These are phyloP conservation scores for Sarcocystis neurona DNA, from an alignment of 169 alveolate species.

Conservation along the genomic window DNA sequence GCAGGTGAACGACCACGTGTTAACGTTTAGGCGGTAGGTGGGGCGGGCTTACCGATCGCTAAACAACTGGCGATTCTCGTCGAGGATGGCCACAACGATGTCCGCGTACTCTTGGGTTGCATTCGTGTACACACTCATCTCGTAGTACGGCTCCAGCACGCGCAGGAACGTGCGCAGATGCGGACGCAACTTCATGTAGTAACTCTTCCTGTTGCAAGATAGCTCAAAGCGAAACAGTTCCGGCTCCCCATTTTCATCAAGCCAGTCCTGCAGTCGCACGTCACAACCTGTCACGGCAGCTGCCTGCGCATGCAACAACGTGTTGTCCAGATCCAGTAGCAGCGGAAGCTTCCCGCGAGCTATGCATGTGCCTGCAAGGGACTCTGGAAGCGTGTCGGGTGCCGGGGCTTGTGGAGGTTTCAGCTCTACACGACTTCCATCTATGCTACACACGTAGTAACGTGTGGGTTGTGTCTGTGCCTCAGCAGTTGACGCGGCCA, in stretches of 20 bases:
- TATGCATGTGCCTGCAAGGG: neutral
- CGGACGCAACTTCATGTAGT: constrained; percentile 89
- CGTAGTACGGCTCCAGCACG: constrained; percentile 85
- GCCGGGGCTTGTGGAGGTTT: neutral
- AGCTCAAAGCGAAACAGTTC: constrained; percentile 86
- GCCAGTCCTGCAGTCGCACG: constrained; percentile 82
- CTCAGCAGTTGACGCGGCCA: too few species aligned
- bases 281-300: constrained; percentile 82
- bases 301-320: constrained; percentile 88
- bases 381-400: neutral
- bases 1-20: too few species aligned
- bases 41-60: constrained; percentile 85
- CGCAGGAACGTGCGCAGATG: constrained; percentile 85
- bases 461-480: too few species aligned
- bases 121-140: constrained; percentile 87
- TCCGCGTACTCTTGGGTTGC: constrained; percentile 93
- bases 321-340: constrained; percentile 87
- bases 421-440: neutral
- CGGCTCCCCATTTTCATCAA: constrained; percentile 86
- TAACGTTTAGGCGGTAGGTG: too few species aligned
- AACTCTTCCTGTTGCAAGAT: constrained; percentile 82
- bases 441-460: neutral
- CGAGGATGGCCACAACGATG: constrained; percentile 88
- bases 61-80: constrained; percentile 87
- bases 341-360: constrained; percentile 64